Conservation (phyloP, 306 rosid species). For the Arachis stenosperma region DNA sequence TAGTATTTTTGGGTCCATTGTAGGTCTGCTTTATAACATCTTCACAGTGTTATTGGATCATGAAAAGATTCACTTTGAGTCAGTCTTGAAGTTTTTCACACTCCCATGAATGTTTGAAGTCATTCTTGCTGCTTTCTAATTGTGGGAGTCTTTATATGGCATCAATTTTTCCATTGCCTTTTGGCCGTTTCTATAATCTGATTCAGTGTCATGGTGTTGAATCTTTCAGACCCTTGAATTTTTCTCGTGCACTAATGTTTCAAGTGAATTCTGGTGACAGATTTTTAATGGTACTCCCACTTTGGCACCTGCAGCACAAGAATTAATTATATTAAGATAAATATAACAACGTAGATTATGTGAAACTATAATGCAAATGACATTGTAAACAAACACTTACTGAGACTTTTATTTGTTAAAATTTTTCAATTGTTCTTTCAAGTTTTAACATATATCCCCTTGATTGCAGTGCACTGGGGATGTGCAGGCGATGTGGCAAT, state of each 20-base stretch:
- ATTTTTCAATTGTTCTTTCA: neutral
- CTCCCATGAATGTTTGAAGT: slow-evolving; percentile 5
- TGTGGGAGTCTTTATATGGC: neutral
- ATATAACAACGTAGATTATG: neutral
- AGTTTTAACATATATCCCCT: slow-evolving; percentile 18
- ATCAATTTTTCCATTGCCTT: neutral
- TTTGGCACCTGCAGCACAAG: neutral
- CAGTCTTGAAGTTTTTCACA: too few relatives aligned
- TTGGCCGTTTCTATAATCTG: slow-evolving; percentile 3
- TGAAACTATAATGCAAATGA: slow-evolving; percentile 18
- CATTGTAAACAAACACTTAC: neutral
- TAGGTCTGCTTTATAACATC: neutral
- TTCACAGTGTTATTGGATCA: slow-evolving; percentile 3
- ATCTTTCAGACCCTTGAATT: slow-evolving; percentile 13
- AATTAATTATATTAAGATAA: neutral
- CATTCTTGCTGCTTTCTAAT: neutral
- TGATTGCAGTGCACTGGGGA: slow-evolving; percentile 66
- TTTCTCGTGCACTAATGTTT: neutral
- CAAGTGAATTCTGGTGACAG: slow-evolving; percentile 8
- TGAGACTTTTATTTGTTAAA: neutral
- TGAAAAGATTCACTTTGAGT: neutral
- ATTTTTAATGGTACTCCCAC: neutral
- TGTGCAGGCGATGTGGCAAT: slow-evolving; percentile 90
- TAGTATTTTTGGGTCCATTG: slow-evolving; percentile 3
- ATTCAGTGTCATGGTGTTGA: slow-evolving; percentile 3